Percentiles rank a stretch among this genome's conserved stretches.
Evolutionary conservation across 306 rosid species (phyloP).

Genomic region (Trifolium repens): DNA sequence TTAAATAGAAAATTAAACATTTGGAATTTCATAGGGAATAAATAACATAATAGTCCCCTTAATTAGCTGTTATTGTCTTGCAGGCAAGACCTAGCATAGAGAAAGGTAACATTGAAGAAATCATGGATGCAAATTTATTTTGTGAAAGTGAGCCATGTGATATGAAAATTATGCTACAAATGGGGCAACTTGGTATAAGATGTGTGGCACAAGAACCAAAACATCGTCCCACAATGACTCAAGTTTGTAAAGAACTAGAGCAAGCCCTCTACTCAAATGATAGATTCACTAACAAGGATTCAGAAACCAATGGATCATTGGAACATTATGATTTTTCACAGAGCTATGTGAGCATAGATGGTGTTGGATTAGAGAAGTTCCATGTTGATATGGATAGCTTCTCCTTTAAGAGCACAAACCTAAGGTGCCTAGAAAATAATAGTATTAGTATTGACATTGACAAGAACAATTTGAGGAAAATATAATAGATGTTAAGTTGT

Average conservation of each 20-base stretch:
- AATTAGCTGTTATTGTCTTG: slow-evolving; percentile 25
- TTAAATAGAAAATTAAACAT: too few species aligned
- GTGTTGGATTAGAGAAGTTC: slow-evolving; percentile 67
- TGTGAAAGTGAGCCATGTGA: slow-evolving; percentile 62
- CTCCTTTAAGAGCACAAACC: slow-evolving; percentile 59
- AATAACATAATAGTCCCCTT: not conserved
- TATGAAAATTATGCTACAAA: slow-evolving; percentile 67
- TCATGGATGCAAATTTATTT: slow-evolving; percentile 72
- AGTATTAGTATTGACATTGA: slow-evolving; percentile 57
- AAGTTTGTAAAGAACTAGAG: slow-evolving; percentile 68
- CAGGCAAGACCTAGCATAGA: slow-evolving; percentile 86
- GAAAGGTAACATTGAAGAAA: slow-evolving; percentile 63
- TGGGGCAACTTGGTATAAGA: slow-evolving; percentile 74
- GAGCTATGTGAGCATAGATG: slow-evolving; percentile 69
- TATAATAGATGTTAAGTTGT: slow-evolving; percentile 38
- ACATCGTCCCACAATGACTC: slow-evolving; percentile 75
- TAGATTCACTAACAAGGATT: slow-evolving; percentile 44
- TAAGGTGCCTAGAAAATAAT: slow-evolving; percentile 68
- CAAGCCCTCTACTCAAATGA: slow-evolving; percentile 56
- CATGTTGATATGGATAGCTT: slow-evolving; percentile 65
- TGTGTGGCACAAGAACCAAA: slow-evolving; percentile 72
- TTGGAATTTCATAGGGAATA: not conserved
- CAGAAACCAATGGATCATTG: slow-evolving; percentile 25
- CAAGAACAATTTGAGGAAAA: slow-evolving; percentile 38
- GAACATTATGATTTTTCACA: slow-evolving; percentile 54